A percentile compares a stretch with the other conserved stretches of the same genome.
These are phyloP conservation scores for Suillus ampliporus DNA, from an alignment of 768 basidiomycete species.

Conservation along the genomic window DNA sequence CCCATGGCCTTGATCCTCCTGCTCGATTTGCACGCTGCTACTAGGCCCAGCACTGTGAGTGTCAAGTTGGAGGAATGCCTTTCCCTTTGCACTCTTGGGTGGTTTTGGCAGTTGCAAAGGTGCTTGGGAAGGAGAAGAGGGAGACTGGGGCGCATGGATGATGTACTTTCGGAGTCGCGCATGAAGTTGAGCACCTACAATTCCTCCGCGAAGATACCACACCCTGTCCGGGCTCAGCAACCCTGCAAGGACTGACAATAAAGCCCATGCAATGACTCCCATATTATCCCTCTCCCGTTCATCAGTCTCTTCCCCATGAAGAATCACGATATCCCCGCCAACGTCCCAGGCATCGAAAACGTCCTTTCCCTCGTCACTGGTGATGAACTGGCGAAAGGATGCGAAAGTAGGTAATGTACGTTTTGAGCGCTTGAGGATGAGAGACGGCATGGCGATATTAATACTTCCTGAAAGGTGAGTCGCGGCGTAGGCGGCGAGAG, in stretches of 20 bases:
- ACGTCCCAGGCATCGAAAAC: conserved; percentile 61
- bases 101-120: conserved; percentile 25
- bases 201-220: conserved; percentile 76
- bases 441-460: conserved; percentile 87
- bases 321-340: conserved; percentile 68
- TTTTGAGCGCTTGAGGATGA: conserved; percentile 85
- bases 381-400: conserved; percentile 80
- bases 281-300: conserved; percentile 61
- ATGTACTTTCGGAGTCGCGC: conserved; percentile 59
- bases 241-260: conserved; percentile 66
- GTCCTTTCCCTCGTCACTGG: conserved; percentile 73
- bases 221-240: conserved; percentile 60
- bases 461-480: conserved; percentile 72
- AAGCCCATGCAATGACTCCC: conserved; percentile 68
- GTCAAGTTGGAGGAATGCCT: conserved; percentile 73
- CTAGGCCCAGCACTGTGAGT: conserved; percentile 57
- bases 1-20: neutral
- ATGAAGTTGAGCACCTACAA: conserved; percentile 64
- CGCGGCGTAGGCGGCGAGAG: conserved; percentile 65
- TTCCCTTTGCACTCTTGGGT: conserved; percentile 39
- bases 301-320: conserved; percentile 84
- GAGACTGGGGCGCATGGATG: conserved; percentile 25
- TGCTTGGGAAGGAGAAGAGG: conserved; percentile 13
- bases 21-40: conserved; percentile 4
- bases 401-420: conserved; percentile 62